These are phyloP conservation scores for Hypoxylon sp. DNA, from an alignment of 2,329 filamentous ascomycete species.

Conservation along the genomic window DNA sequence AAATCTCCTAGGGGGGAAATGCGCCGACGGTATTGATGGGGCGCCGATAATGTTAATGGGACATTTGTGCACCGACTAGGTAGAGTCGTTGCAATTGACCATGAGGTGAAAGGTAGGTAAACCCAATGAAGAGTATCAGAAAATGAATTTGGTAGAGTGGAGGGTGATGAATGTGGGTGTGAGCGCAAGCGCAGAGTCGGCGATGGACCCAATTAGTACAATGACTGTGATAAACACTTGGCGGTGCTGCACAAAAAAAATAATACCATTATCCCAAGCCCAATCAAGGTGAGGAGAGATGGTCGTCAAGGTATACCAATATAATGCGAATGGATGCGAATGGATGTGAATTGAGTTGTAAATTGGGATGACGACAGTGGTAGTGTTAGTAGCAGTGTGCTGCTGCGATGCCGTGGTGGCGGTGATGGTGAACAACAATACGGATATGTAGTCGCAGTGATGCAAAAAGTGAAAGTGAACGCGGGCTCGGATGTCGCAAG, in stretches of 20 bases:
- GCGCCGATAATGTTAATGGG: slow-evolving; percentile 12
- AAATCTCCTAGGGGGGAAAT: slow-evolving; percentile 3
- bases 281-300: not conserved
- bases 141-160: slow-evolving; percentile 5
- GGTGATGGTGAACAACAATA: not conserved
- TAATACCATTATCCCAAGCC: slow-evolving; percentile 17
- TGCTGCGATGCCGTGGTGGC: too few relatives aligned
- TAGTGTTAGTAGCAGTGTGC: not conserved
- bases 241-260: slow-evolving; percentile 5
- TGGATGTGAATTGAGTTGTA: not conserved
- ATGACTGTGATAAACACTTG: not conserved
- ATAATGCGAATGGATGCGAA: not conserved
- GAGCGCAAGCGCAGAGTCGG: not conserved
- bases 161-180: too few relatives aligned
- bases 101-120: not conserved
- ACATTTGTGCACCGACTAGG: slow-evolving; percentile 10
- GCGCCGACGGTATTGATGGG: too few relatives aligned
- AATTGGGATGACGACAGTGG: not conserved
- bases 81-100: not conserved
- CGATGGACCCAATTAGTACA: not conserved
- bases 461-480: slow-evolving; percentile 2
- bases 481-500: slow-evolving; percentile 16
- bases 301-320: slow-evolving; percentile 12
- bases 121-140: not conserved
- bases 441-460: not conserved